Conservation (phyloP, 148 eudicot genomes). For the Rhododendron henanense region DNA sequence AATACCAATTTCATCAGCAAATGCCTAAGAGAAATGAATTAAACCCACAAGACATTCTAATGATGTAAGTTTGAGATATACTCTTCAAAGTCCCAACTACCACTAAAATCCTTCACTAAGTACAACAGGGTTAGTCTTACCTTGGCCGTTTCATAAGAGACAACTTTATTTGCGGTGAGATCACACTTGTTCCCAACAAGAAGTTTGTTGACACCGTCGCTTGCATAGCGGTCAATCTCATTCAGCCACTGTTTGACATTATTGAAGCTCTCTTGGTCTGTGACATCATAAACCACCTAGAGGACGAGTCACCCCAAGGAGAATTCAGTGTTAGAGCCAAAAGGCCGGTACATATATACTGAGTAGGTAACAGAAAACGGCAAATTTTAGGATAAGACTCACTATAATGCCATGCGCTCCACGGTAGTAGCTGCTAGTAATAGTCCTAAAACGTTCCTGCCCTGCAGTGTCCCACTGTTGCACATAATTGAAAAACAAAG, state of each 20-base stretch:
- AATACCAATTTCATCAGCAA: slow-evolving; percentile 93
- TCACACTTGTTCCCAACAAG: slow-evolving; percentile 87
- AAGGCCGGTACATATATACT: not conserved
- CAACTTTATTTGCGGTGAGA: slow-evolving; percentile 77
- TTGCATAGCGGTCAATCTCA: slow-evolving; percentile 85
- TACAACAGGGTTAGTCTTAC: slow-evolving; percentile 19
- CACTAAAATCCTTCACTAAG: not conserved
- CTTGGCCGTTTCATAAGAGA: slow-evolving; percentile 70
- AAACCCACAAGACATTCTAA: not conserved
- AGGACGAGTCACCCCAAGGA: not conserved
- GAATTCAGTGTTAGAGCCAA: not conserved
- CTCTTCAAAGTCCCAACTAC: not conserved
- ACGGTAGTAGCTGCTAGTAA: slow-evolving; percentile 44
- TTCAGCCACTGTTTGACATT: slow-evolving; percentile 90
- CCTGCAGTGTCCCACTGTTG: slow-evolving; percentile 41
- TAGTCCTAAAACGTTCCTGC: slow-evolving; percentile 39
- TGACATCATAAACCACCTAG: slow-evolving; percentile 85
- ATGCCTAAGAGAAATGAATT: slow-evolving; percentile 41
- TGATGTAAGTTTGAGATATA: not conserved
- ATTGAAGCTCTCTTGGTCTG: slow-evolving; percentile 95
- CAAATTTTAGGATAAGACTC: slow-evolving; percentile 4
- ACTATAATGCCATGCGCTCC: slow-evolving; percentile 53
- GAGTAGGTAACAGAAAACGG: not conserved
- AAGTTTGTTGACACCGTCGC: slow-evolving; percentile 79
- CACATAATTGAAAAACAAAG: slow-evolving; percentile 1